Evolutionary conservation across 2,329 filamentous ascomycete species (phyloP).

Genomic region (Ceratocystis ficicola): DNA sequence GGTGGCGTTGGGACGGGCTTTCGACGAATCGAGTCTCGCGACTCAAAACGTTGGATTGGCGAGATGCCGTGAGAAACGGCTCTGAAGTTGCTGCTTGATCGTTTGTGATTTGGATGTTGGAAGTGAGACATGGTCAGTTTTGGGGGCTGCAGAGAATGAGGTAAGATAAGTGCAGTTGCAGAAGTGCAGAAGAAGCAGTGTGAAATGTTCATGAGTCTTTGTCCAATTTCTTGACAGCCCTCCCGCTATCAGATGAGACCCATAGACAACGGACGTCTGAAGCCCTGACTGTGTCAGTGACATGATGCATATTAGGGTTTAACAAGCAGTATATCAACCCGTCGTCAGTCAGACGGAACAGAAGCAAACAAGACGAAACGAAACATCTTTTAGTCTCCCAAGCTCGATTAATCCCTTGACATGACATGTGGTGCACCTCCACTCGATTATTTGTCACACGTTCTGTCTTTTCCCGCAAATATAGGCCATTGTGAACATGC

Average conservation of each 20-base stretch:
- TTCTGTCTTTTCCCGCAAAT: background rate
- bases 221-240: background rate
- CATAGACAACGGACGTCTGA: background rate
- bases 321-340: background rate
- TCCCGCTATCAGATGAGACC: background rate
- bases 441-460: background rate
- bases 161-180: background rate
- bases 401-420: background rate
- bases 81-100: background rate
- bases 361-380: background rate
- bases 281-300: background rate
- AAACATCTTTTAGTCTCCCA: background rate
- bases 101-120: background rate
- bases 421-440: background rate
- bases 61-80: background rate
- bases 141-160: background rate
- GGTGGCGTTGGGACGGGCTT: conserved; percentile 11
- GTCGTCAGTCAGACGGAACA: background rate
- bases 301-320: background rate
- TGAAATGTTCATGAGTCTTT: background rate
- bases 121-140: background rate
- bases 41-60: conserved; percentile 6
- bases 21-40: conserved; percentile 18
- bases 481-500: background rate
- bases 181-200: background rate